Evolutionary conservation across 2,329 filamentous ascomycete genomes (phyloP).

Genomic region (Penicillium sp.): DNA sequence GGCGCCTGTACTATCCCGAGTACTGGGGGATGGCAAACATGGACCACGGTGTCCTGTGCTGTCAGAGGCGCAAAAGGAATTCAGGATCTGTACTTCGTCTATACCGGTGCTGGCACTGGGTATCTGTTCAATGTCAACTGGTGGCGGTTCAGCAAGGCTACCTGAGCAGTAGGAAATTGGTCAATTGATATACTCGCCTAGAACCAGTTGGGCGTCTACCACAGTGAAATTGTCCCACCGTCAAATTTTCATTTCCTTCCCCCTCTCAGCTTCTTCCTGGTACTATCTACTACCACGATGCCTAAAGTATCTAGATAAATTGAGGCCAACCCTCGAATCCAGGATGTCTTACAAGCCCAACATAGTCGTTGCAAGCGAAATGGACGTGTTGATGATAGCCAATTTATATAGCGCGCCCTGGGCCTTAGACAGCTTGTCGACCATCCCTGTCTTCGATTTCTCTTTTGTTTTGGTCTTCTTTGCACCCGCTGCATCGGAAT

Average conservation of each 20-base stretch:
- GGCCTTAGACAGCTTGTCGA: conserved; percentile 2
- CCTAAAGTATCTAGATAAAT: too few species aligned
- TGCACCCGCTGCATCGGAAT: not conserved
- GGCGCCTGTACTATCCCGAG: not conserved
- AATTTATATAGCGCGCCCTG: too few species aligned
- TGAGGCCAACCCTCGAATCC: too few species aligned
- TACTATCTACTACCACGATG: too few species aligned
- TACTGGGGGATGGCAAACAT: not conserved
- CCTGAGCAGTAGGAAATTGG: not conserved
- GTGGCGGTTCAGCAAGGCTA: not conserved
- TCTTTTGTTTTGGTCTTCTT: not conserved
- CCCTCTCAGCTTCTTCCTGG: too few species aligned
- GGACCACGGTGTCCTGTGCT: not conserved
- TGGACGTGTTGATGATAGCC: too few species aligned
- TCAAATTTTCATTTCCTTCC: not conserved
- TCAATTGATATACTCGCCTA: conserved; percentile 3
- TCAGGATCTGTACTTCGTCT: not conserved
- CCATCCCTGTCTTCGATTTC: not conserved
- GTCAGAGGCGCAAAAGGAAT: not conserved
- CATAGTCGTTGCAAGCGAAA: too few species aligned
- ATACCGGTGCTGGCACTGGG: not conserved
- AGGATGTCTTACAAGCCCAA: too few species aligned
- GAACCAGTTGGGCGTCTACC: not conserved
- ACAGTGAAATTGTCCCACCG: not conserved
- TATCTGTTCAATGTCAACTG: conserved; percentile 1